Evolutionary conservation across 2,329 filamentous ascomycete species (phyloP), one percentile per base, ranked within the genome.

Genomic region (Colletotrichum costaricense): DNA sequence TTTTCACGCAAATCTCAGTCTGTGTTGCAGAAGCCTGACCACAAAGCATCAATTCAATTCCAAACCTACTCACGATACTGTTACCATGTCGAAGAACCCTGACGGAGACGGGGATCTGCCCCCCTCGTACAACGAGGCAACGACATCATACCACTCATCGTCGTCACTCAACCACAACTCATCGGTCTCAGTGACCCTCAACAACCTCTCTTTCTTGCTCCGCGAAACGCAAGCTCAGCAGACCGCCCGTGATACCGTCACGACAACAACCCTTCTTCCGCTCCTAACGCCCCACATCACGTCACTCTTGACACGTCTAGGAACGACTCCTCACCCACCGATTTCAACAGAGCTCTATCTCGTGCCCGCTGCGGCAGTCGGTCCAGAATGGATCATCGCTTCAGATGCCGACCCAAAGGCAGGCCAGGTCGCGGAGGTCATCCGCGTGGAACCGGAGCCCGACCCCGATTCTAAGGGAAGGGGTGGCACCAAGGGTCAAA

Each of bases 351-450:
- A 87, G 62, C 81, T 88, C 57, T 84, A 82, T 8, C 78, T 89
- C 46, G 82, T 89, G 0, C 87, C 88, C 0, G 83, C 77, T 2
- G 76, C 77, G 5, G 84, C 83, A 4, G 82, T 88, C 0, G 81
- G 79, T 0, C 54, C 72, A 1, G 77, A 74, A 1, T 86, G 85
- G 84, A 68, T 55, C 19, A 78, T 84, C 28, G 82, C 77, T 58
- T 83, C 83, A 2, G 77, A 78, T 9, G 78, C 78, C 8, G 79
- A 83, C 5, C 75, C 76, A 19, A 62, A 75, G 4, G 67, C 63
- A 5, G 82, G 80, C 2, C 80, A 83, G 57, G 63, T 82, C 0
- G 78, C 81, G 1, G 76, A 75, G 1, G 75, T 86, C 3, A 76
- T 82, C 4, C 79, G 81, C 4, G 80, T 86, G 1, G 68, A 64